Evolutionary conservation across 2,329 filamentous ascomycete species (phyloP).

Genomic region (Fusarium sp.): DNA sequence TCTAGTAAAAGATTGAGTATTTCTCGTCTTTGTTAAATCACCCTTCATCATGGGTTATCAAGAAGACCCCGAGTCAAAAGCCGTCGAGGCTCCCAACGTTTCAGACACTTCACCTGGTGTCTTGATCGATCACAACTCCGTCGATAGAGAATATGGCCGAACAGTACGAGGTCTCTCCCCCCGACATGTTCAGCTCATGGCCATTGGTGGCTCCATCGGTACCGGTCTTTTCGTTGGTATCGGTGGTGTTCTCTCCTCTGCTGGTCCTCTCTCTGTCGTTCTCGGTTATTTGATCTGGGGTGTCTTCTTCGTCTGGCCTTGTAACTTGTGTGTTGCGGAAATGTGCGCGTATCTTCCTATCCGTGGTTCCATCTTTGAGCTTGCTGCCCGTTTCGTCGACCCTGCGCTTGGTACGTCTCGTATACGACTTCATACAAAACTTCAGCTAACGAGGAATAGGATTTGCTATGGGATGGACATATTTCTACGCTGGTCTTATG

Average conservation of each 20-base stretch:
- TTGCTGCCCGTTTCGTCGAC: slow-evolving; percentile 67
- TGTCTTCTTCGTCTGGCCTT: slow-evolving; percentile 59
- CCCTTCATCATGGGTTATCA: slow-evolving; percentile 43
- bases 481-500: slow-evolving; percentile 61
- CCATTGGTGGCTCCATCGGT: slow-evolving; percentile 61
- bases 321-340: slow-evolving; percentile 64
- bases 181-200: slow-evolving; percentile 63
- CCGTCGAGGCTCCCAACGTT: slow-evolving; percentile 42
- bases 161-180: slow-evolving; percentile 53
- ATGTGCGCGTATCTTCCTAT: slow-evolving; percentile 69
- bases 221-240: slow-evolving; percentile 61
- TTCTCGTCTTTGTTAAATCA: slow-evolving; percentile 1
- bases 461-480: slow-evolving; percentile 67
- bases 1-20: slow-evolving; percentile 6
- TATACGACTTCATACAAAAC: accelerated
- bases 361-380: slow-evolving; percentile 66
- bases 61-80: slow-evolving; percentile 44
- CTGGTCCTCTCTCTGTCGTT: slow-evolving; percentile 59
- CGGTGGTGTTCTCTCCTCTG: slow-evolving; percentile 56
- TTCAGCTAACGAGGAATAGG: slow-evolving; percentile 39
- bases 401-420: slow-evolving; percentile 59
- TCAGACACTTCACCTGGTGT: slow-evolving; percentile 46
- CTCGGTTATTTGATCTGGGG: slow-evolving; percentile 61
- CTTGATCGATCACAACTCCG: slow-evolving; percentile 43
- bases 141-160: slow-evolving; percentile 49